A percentile compares a stretch with the other conserved stretches of the same genome.
Evolutionary conservation across 257 asterid genomes (phyloP).

Genomic region (Linaria vulgaris): DNA sequence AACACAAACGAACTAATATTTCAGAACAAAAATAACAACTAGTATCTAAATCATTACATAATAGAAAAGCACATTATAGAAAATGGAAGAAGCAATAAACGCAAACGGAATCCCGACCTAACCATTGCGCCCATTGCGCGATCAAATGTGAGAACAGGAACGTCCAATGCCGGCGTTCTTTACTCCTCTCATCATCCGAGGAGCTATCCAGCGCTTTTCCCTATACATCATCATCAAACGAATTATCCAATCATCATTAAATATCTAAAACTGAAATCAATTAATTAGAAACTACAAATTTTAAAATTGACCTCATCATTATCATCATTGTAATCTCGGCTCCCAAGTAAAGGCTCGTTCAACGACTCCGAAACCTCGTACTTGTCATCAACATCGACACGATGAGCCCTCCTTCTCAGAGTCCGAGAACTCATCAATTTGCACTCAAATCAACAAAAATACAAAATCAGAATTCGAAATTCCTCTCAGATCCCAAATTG

Average conservation of each 20-base stretch:
- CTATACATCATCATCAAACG: constrained; percentile 23
- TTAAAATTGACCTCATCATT: constrained; percentile 47
- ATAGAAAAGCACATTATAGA: too few relatives aligned
- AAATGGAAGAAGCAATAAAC: too few relatives aligned
- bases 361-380: constrained; percentile 56
- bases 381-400: constrained; percentile 75
- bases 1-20: too few relatives aligned
- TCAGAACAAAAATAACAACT: too few relatives aligned
- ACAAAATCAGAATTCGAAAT: too few relatives aligned
- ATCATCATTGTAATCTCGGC: constrained; percentile 23
- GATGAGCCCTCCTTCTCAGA: constrained; percentile 80
- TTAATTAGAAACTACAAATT: background rate
- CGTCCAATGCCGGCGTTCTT: constrained; percentile 74
- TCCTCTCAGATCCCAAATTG: too few relatives aligned
- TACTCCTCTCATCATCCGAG: constrained; percentile 63
- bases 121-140: constrained; percentile 97
- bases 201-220: constrained; percentile 49
- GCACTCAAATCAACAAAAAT: too few relatives aligned
- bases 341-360: constrained; percentile 81
- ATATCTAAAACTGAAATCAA: background rate
- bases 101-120: constrained; percentile 50
- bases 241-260: too few relatives aligned
- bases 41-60: too few relatives aligned
- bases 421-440: constrained; percentile 62
- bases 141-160: constrained; percentile 69